Conservation (phyloP, 148 eudicot species). For the Rhododendron ferrugineum region DNA sequence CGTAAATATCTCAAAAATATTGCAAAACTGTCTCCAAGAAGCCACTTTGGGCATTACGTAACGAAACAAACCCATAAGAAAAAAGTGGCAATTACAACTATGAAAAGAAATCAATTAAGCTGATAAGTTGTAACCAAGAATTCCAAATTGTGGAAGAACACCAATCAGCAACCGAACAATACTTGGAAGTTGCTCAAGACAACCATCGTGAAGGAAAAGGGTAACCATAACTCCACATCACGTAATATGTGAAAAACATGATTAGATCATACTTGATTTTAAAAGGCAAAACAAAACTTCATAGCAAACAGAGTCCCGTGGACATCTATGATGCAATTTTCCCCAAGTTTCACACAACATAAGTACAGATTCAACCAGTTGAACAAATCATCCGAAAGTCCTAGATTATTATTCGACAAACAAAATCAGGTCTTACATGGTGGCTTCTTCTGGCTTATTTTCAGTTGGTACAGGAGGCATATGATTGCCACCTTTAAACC, state of each 20-base stretch:
- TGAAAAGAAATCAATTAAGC: not conserved
- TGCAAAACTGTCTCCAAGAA: not conserved
- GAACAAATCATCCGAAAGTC: not conserved
- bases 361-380: not conserved
- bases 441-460: conserved; percentile 59
- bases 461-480: conserved; percentile 50
- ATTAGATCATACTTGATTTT: too few relatives aligned
- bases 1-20: not conserved
- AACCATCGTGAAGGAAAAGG: not conserved
- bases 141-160: not conserved
- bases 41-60: not conserved
- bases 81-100: not conserved
- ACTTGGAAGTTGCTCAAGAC: not conserved
- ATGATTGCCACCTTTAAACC: conserved; percentile 70
- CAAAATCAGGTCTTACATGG: conserved; percentile 28
- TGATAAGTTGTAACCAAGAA: not conserved
- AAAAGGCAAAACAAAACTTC: conserved; percentile 8
- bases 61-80: not conserved
- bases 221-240: not conserved
- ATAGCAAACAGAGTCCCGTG: not conserved
- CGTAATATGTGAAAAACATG: not conserved
- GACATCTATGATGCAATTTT: not conserved
- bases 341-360: not conserved
- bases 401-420: not conserved
- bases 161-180: not conserved